Conservation (phyloP, 2,329 filamentous ascomycete genomes). For the Arthrobotrys megalospora region DNA sequence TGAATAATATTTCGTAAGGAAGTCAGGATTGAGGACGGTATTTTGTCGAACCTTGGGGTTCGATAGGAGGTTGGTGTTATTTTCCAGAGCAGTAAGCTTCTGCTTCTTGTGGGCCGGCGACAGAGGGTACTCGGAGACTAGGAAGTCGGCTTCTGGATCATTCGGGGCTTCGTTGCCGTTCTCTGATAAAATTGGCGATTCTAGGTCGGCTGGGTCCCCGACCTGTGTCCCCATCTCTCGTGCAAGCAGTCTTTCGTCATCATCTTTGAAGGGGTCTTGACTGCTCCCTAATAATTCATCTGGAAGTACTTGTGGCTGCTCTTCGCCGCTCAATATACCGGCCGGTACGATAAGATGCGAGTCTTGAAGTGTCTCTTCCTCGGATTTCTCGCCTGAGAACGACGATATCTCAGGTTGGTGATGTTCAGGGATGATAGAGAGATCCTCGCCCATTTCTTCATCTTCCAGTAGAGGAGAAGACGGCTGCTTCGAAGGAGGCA, state of each 20-base stretch:
- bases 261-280: constrained; percentile 57
- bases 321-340: constrained; percentile 26
- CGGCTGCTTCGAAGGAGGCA: constrained; percentile 7
- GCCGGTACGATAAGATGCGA: constrained; percentile 42
- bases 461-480: constrained; percentile 44
- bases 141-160: constrained; percentile 13
- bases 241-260: constrained; percentile 48
- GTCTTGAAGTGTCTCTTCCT: constrained; percentile 53
- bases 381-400: constrained; percentile 7
- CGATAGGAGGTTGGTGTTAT: constrained; percentile 86
- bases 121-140: constrained; percentile 25
- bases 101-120: constrained; percentile 65
- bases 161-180: not conserved
- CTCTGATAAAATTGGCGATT: constrained; percentile 29
- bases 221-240: constrained; percentile 40
- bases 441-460: constrained; percentile 10
- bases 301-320: constrained; percentile 21
- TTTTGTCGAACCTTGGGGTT: constrained; percentile 90
- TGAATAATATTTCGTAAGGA: constrained; percentile 93
- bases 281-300: constrained; percentile 45
- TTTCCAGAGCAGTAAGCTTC: constrained; percentile 86
- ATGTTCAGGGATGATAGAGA: not conserved
- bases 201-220: constrained; percentile 18
- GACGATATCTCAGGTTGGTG: constrained; percentile 1
- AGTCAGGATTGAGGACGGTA: constrained; percentile 91